A percentile compares a stretch with the other conserved stretches of the same genome.
Conservation (phyloP, 2,329 filamentous ascomycete species). For the Kalaharituber pfeilii region DNA sequence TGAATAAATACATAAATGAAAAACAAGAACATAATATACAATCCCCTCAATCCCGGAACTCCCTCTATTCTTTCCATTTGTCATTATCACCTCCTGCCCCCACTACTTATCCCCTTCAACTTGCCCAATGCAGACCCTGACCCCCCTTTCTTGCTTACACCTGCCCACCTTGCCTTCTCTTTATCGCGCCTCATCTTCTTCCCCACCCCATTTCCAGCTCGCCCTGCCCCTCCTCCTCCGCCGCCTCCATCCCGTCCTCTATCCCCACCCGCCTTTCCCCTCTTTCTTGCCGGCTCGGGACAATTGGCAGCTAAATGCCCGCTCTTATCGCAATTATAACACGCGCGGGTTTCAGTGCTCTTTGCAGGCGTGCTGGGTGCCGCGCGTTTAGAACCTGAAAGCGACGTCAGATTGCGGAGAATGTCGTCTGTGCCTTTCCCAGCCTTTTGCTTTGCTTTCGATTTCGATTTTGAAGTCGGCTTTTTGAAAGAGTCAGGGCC, state of each 20-base stretch:
- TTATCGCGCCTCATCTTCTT: constrained; percentile 1
- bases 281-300: too few relatives aligned
- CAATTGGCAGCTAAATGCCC: constrained; percentile 45
- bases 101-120: not conserved
- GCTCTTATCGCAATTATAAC: constrained; percentile 43
- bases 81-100: not conserved
- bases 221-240: constrained; percentile 4
- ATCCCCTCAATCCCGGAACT: not conserved
- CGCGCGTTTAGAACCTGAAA: not conserved
- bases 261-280: constrained; percentile 17
- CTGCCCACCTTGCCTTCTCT: not conserved
- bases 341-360: constrained; percentile 25
- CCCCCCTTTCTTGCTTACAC: not conserved
- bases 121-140: not conserved
- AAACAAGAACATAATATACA: not conserved
- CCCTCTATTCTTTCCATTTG: too few relatives aligned
- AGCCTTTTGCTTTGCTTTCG: not conserved
- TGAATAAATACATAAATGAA: not conserved
- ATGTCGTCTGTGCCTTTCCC: not conserved
- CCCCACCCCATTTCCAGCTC: not conserved
- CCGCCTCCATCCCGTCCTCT: not conserved
- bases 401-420: not conserved
- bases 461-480: not conserved
- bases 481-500: not conserved
- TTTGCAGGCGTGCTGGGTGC: not conserved